Evolutionary conservation across 192 early-diverging fungal genomes (phyloP).

Genomic region (Pilobolus umbonatus): DNA sequence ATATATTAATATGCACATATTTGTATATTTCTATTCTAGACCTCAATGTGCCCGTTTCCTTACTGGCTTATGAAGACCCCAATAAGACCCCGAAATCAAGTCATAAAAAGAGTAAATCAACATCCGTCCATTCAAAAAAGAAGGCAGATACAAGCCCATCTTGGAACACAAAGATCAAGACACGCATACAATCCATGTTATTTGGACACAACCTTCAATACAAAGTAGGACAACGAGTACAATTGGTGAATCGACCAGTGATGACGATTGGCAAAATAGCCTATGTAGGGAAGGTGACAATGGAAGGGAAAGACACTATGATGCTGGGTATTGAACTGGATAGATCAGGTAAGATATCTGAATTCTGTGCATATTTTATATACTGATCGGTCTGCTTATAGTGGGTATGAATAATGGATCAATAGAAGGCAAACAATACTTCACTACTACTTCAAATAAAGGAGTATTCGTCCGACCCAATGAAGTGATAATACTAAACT

Average conservation of each 20-base stretch:
- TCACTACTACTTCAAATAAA: constrained; percentile 16
- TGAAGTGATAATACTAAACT: constrained; percentile 10
- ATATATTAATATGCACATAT: not conserved
- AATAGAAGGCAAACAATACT: constrained; percentile 17
- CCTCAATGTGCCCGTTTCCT: not conserved
- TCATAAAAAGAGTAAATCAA: no score
- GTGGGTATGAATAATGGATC: constrained; percentile 25
- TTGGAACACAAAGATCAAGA: constrained; percentile 10
- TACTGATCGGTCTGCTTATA: not conserved
- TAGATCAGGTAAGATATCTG: constrained; percentile 10
- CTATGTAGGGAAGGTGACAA: constrained; percentile 11
- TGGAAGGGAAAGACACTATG: not conserved
- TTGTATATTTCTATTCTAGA: no score
- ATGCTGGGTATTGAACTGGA: constrained; percentile 20
- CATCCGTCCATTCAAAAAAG: not conserved
- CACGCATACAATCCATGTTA: not conserved
- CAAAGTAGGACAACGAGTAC: constrained; percentile 11
- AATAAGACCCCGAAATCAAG: not conserved
- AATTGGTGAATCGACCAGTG: constrained; percentile 15
- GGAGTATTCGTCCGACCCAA: constrained; percentile 18
- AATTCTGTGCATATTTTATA: not conserved
- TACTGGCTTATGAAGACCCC: not conserved
- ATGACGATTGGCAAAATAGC: constrained; percentile 8
- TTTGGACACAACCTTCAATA: constrained; percentile 5
- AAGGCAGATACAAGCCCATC: not conserved